A percentile compares a stretch with the other conserved stretches of the same genome.
Conservation (phyloP, 1,139 yeast genomes). For the Hyphopichia fennica region DNA sequence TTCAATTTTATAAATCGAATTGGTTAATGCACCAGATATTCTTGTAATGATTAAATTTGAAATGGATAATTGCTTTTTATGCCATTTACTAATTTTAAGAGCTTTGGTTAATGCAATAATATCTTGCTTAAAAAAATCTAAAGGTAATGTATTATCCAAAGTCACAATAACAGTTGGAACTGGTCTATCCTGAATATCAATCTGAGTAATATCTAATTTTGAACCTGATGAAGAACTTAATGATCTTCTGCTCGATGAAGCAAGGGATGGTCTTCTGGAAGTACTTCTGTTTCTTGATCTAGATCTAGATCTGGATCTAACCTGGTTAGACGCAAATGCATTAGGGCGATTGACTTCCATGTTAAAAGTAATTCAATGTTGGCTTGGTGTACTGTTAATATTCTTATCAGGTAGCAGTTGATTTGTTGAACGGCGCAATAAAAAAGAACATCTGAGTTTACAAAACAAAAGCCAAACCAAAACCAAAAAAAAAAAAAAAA, state of each 20-base stretch:
- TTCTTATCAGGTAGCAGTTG: too few species aligned
- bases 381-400: too few species aligned
- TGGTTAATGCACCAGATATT: conserved; percentile 91
- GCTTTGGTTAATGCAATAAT: conserved; percentile 64
- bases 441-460: too few species aligned
- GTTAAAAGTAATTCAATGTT: too few species aligned
- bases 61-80: conserved; percentile 40
- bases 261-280: conserved; percentile 36
- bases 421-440: too few species aligned
- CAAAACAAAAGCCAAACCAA: too few species aligned
- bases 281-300: conserved; percentile 40
- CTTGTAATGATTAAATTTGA: conserved; percentile 53
- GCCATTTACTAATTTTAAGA: conserved; percentile 79
- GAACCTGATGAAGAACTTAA: conserved; percentile 29
- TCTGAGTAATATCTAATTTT: conserved; percentile 22
- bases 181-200: conserved; percentile 21
- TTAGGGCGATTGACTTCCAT: conserved; percentile 27
- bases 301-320: conserved; percentile 37
- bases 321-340: not conserved
- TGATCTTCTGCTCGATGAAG: conserved; percentile 22
- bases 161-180: conserved; percentile 42
- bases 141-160: conserved; percentile 73
- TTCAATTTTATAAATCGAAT: conserved; percentile 74
- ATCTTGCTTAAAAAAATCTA: conserved; percentile 83
- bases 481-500: too few species aligned